Evolutionary conservation across 2,329 filamentous ascomycete genomes (phyloP), one percentile per base, ranked within the genome.

Genomic region (Reticulascus tulasneorum): DNA sequence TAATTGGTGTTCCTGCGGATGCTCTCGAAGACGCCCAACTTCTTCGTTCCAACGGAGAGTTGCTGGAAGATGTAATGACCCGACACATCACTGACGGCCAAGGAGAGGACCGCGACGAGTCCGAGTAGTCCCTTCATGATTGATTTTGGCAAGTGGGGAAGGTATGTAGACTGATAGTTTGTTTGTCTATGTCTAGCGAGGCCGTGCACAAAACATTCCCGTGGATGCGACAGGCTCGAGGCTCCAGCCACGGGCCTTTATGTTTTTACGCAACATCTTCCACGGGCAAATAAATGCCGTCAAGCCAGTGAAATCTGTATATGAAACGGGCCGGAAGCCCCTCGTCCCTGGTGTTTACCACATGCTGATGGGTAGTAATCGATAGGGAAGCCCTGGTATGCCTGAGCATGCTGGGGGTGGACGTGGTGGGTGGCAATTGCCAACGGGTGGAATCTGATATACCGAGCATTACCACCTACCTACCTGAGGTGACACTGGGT

Each of bases 1-100:
- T 52, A 52, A 53, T 61, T 62, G 31, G 55, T 57, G 51, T 62
- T 59, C 38, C 47, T 50, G n/a, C 59, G 53, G 45, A 63, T 52
- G 34, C 60, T 53, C 43, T 59, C 47, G 33, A 55, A 61, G 27
- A 50, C 47, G 22, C 35, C 45, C 17, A 49, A 52, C 33, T 47
- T 40, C 5, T 32, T 37, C 10, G 49, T 47, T 23, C 45, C 54
- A 16, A 55, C 43, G 18, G 52, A 49, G 22, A 58, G 38, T 15
- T 48, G 37, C 33, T 55, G 49, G 49, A 56, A 59, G 44, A 56
- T 58, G 41, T 59, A 53, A 39, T 53, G 50, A 9, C 38, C 48
- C 6, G 44, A 35, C 9, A 39, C 49, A 16, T 41, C 25, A 13
- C 35, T 35, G 11, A 36, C 19, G 19, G 35, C 37, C 15, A 43